Base-by-base conservation (phyloP, 805 yeast species). In the Wickerhamiella qilinensis region DNA sequence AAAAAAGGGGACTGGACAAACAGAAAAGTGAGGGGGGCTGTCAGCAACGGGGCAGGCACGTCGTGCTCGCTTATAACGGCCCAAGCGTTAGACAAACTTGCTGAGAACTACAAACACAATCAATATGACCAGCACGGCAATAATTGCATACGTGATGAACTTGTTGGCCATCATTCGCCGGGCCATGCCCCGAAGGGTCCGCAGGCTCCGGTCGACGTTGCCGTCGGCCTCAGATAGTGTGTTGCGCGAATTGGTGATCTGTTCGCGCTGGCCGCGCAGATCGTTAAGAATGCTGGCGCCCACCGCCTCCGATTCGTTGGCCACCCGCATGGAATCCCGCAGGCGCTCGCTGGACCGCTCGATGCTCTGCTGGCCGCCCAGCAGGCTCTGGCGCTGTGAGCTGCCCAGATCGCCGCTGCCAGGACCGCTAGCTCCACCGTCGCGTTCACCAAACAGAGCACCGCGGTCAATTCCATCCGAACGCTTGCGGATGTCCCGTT, bases 211-310 rank as follows among this genome's bases (percentile, higher is more conserved):
- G 59, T 91, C 97, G 38, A 91, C 94, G 52, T 86, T 84, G 1
- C 79, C 74, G 55, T 91, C 97, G 0, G 97, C 97, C 45, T 85
- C 88, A 59, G 71, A 71, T 37, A 91, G 63, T 0, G 94, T 82
- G 50, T 79, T 81, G 57, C 96, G 73, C 18, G 94, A 74, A 50
- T 86, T 84, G 38, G 73, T 64, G 33, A 91, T 71, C 53, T 93
- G 96, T 52, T 91, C 98, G 42, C 98, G 67, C 62, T 91, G 98
- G 20, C 94, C 77, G 43, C 95, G 69, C 47, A 91, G 64, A 55
- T 88, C 94, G 50, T 75, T 75, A 60, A 91, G 68, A 38, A 91
- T 91, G 46, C 80, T 78, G 12, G 95, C 83, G 1, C 98, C 98
- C 37, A 91, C 75, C 24, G 68, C 67, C 58, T 91, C 98, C 0